Conservation (phyloP, 1,284 basidiomycete genomes). For the Melampsora occidentalis region DNA sequence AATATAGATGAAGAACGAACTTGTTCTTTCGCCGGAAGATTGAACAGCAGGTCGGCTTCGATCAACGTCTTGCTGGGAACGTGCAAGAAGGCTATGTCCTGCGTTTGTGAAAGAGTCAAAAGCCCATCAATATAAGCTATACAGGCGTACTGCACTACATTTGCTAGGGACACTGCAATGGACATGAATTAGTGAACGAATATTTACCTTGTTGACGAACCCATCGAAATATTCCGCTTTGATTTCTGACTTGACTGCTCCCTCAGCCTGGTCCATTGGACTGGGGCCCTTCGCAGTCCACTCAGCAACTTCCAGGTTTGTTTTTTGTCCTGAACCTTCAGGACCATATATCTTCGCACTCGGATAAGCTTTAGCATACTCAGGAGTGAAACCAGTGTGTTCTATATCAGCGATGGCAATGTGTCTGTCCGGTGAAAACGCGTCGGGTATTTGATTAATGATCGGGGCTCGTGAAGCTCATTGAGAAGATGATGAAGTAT, state of each 20-base stretch:
- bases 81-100: slow-evolving; percentile 87
- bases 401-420: slow-evolving; percentile 58
- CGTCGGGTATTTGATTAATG: not conserved
- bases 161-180: not conserved
- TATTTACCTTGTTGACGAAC: slow-evolving; percentile 47
- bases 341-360: slow-evolving; percentile 48
- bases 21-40: slow-evolving; percentile 82
- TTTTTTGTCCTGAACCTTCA: slow-evolving; percentile 35
- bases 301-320: slow-evolving; percentile 42
- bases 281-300: slow-evolving; percentile 38
- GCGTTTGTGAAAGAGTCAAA: slow-evolving; percentile 43
- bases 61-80: slow-evolving; percentile 72
- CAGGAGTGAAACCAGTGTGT: slow-evolving; percentile 57
- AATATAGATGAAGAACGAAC: slow-evolving; percentile 55
- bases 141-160: not conserved
- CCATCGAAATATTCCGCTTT: slow-evolving; percentile 46
- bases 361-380: slow-evolving; percentile 47
- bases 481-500: not conserved
- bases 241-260: slow-evolving; percentile 44
- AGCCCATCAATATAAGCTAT: not conserved
- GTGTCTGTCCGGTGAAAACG: slow-evolving; percentile 48
- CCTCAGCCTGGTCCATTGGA: slow-evolving; percentile 39
- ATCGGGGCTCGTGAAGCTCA: not conserved
- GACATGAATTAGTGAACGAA: not conserved
- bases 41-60: slow-evolving; percentile 83